These are phyloP conservation scores for Toxicodendron radicans DNA, from an alignment of 345 rosid species.

Conservation along the genomic window DNA sequence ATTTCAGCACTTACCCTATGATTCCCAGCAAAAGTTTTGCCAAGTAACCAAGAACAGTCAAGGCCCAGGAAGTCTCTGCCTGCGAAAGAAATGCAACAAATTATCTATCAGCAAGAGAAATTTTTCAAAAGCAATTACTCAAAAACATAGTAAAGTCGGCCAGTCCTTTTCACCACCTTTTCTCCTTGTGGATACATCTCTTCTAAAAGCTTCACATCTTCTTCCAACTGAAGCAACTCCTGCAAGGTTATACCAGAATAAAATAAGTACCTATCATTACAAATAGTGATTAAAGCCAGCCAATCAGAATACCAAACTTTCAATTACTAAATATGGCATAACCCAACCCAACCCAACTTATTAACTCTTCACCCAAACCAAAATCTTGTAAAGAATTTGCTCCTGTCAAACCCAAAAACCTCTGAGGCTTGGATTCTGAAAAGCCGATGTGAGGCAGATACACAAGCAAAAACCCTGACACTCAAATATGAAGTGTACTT, in stretches of 20 bases:
- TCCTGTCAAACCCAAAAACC: not conserved
- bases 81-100: constrained; percentile 35
- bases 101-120: constrained; percentile 1
- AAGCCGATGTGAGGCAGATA: not conserved
- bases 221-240: constrained; percentile 94
- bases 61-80: constrained; percentile 99
- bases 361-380: constrained; percentile 6
- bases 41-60: constrained; percentile 93
- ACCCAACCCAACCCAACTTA: not conserved
- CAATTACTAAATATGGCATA: constrained; percentile 5
- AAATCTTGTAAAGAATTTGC: not conserved
- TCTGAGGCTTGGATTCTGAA: not conserved
- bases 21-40: constrained; percentile 85
- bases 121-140: constrained; percentile 4
- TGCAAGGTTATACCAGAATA: constrained; percentile 34
- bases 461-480: constrained; percentile 4
- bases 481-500: not conserved
- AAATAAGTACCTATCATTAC: constrained; percentile 19
- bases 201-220: constrained; percentile 94
- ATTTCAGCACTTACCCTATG: constrained; percentile 63
- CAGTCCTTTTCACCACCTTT: constrained; percentile 48
- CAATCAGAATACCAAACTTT: constrained; percentile 8
- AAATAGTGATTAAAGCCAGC: not conserved
- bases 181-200: constrained; percentile 99
- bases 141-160: constrained; percentile 5